Percentiles rank a stretch among this genome's conserved stretches.
These are phyloP conservation scores for Trametes pubescens DNA, from an alignment of 1,284 basidiomycete genomes.

Conservation along the genomic window DNA sequence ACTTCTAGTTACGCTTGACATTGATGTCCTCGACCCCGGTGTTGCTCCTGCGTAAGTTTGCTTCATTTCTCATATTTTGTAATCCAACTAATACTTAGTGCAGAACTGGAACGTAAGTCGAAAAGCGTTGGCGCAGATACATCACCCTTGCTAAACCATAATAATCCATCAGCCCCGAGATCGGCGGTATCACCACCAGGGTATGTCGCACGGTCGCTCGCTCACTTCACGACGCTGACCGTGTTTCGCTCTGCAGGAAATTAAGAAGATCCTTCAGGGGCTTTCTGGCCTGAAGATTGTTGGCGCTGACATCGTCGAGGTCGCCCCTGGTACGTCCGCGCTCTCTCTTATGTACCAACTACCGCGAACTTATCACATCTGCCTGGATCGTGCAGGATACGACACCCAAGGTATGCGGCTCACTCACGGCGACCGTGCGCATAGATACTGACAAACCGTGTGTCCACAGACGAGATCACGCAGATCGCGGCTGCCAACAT, in stretches of 20 bases:
- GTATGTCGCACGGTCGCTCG: slow-evolving; percentile 26
- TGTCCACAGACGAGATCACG: slow-evolving; percentile 43
- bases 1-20: slow-evolving; percentile 42
- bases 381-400: slow-evolving; percentile 31
- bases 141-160: background rate
- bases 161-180: slow-evolving; percentile 39
- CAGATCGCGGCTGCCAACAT: slow-evolving; percentile 47
- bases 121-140: too few species aligned
- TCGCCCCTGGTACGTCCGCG: slow-evolving; percentile 41
- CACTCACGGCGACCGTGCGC: background rate
- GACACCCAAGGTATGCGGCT: slow-evolving; percentile 40
- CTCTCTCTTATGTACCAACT: background rate
- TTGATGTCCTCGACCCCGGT: slow-evolving; percentile 48
- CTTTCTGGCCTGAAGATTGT: slow-evolving; percentile 49
- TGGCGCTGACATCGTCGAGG: slow-evolving; percentile 51
- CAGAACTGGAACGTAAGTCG: slow-evolving; percentile 49
- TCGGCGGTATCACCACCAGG: slow-evolving; percentile 50
- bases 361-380: background rate
- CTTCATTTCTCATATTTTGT: background rate
- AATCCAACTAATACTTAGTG: background rate
- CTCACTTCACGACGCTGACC: background rate
- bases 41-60: slow-evolving; percentile 49
- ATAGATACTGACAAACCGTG: background rate
- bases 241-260: slow-evolving; percentile 41
- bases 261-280: slow-evolving; percentile 50